Percentiles rank a stretch among this genome's conserved stretches.
Conservation (phyloP, 345 rosid genomes). For the Populus davidiana region DNA sequence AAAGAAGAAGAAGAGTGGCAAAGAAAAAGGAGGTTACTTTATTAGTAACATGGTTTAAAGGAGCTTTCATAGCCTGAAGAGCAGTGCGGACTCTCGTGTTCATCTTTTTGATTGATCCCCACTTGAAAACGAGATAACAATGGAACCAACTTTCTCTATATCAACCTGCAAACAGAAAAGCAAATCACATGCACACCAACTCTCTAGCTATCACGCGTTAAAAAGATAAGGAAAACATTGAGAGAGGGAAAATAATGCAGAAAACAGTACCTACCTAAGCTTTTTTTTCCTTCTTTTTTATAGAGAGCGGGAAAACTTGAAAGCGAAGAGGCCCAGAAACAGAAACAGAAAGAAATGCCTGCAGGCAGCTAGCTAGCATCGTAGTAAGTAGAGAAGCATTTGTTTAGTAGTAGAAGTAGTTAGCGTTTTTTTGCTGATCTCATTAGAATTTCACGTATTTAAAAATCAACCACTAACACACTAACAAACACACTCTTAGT, state of each 20-base stretch:
- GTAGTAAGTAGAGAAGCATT: neutral
- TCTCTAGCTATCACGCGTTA: neutral
- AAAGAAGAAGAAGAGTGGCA: neutral
- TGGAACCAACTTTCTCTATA: slow-evolving; percentile 11
- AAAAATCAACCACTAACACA: too few species aligned
- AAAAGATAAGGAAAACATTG: slow-evolving; percentile 4
- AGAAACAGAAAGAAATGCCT: slow-evolving; percentile 21
- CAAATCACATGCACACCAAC: neutral
- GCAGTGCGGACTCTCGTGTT: slow-evolving; percentile 66
- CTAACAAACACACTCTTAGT: too few species aligned
- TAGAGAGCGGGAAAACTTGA: slow-evolving; percentile 72
- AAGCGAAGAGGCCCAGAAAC: slow-evolving; percentile 47
- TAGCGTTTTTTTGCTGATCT: too few species aligned
- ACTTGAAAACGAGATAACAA: slow-evolving; percentile 28
- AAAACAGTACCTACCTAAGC: neutral
- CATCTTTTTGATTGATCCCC: slow-evolving; percentile 39
- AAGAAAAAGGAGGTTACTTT: slow-evolving; percentile 41
- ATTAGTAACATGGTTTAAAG: slow-evolving; percentile 44
- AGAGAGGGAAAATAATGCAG: slow-evolving; percentile 1
- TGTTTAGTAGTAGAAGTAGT: neutral
- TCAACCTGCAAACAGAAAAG: slow-evolving; percentile 26
- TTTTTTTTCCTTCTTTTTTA: slow-evolving; percentile 4
- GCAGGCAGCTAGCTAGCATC: slow-evolving; percentile 8
- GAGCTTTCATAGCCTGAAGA: slow-evolving; percentile 67
- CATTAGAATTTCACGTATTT: too few species aligned